Conservation (phyloP, 2,329 filamentous ascomycete species). For the Neofusicoccum parvum region DNA sequence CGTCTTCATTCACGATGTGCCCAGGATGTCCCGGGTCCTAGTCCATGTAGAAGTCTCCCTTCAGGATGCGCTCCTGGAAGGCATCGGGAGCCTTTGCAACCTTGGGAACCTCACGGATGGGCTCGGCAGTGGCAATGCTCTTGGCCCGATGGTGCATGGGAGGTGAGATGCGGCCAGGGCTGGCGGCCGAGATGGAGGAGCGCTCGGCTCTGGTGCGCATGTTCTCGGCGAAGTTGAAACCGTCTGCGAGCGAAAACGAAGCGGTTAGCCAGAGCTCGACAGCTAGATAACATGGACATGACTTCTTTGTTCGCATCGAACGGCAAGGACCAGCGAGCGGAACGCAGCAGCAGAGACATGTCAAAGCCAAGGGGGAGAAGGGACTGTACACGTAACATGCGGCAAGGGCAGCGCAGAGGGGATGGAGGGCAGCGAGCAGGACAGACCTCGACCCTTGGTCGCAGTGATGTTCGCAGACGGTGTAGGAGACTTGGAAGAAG, state of each 20-base stretch:
- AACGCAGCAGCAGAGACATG: not conserved
- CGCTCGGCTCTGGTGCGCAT: conserved; percentile 89
- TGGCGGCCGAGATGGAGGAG: conserved; percentile 58
- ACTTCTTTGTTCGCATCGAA: not conserved
- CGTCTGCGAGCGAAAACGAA: conserved; percentile 69
- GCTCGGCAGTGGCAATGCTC: conserved; percentile 66
- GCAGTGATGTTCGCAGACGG: conserved; percentile 47
- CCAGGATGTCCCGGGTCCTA: conserved; percentile 43
- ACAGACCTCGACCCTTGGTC: conserved; percentile 61
- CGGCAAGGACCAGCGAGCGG: not conserved
- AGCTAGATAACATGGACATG: conserved; percentile 1
- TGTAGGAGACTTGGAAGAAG: conserved; percentile 50
- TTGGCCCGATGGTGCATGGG: conserved; percentile 65
- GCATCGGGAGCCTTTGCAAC: conserved; percentile 68
- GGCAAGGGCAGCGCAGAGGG: conserved; percentile 20
- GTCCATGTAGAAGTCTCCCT: conserved; percentile 98
- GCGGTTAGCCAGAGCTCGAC: conserved; percentile 64
- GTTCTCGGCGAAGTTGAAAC: conserved; percentile 97
- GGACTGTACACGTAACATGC: conserved; percentile 27
- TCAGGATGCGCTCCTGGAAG: conserved; percentile 95
- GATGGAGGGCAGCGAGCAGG: conserved; percentile 45
- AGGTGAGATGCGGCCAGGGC: conserved; percentile 35
- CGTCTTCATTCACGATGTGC: not conserved
- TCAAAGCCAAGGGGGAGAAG: conserved; percentile 34
- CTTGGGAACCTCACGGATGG: conserved; percentile 62